Base-by-base conservation (phyloP, 1,139 yeast genomes). In the Yamadazyma diospyri region DNA sequence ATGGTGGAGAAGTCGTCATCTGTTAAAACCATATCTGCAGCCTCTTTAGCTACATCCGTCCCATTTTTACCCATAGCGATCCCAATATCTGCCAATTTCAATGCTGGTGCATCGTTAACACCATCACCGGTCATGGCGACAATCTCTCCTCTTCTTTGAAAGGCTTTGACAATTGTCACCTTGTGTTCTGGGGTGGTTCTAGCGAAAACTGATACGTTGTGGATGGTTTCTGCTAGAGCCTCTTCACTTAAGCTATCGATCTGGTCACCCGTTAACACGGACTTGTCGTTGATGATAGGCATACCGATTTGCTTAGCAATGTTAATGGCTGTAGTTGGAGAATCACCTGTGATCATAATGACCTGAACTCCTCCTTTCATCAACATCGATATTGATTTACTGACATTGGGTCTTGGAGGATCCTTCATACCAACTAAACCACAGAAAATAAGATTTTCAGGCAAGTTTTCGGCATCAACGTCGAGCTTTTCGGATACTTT, bases 81-180 rank as follows among this genome's bases (percentile, higher is more conserved):
- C 48, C 98, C 98, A 48, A 92, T 94, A 59, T 92, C 96, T 2
- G 98, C 98, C 51, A 89, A 71, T 57, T 92, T 92, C 50, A 92
- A 73, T 4, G 98, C 97, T n/a, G 98, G 98, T 0, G 98, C 97
- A 62, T 92, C 98, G 55, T 92, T 92, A 17, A 92, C 98, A 61
- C 98, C 98, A 59, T 92, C 98, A 45, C 98, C 98, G 8, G 97
- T 92, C 98, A 92, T 92, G 25, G 97, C 98, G 31, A 92, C 98
- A 42, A 89, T 81, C 57, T 92, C 96, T 29, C 97, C 97, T 49
- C 95, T 76, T 52, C 79, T 73, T 59, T 92, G 97, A 47, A 92
- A 71, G 1, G 97, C 97, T 51, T 85, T 77, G 20, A 92, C 95
- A 59, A 92, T 92, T 34, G 84, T 72, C 39, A 92, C 85, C 57